phyloP scores from a whole-genome alignment of 768 basidiomycete species.

The Collybia sordida region DNA sequence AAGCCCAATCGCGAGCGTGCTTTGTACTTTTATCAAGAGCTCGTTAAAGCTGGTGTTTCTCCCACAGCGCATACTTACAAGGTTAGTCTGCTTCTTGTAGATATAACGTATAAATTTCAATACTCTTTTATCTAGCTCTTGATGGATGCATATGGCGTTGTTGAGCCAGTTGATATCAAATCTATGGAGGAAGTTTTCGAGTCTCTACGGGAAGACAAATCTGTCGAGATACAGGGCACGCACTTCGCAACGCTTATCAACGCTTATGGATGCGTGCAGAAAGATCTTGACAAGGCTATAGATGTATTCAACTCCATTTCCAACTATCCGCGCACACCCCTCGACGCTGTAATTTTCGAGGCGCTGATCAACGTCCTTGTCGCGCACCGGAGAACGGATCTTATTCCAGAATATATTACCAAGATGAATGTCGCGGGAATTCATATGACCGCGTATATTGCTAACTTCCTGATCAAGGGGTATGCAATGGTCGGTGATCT shows the following conservation, averaged over 20 bases:
- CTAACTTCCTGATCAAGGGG: constrained; percentile 80
- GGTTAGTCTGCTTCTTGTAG: constrained; percentile 37
- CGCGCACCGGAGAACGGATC: constrained; percentile 73
- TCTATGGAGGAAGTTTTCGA: constrained; percentile 74
- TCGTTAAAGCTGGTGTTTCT: constrained; percentile 56
- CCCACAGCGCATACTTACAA: constrained; percentile 96
- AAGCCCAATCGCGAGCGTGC: constrained; percentile 82
- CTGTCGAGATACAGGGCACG: constrained; percentile 42
- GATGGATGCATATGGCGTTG: constrained; percentile 83
- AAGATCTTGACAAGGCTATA: constrained; percentile 77
- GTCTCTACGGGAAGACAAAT: constrained; percentile 45
- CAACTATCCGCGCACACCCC: constrained; percentile 49
- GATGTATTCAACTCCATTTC: constrained; percentile 75
- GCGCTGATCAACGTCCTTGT: constrained; percentile 86
- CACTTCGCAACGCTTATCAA: constrained; percentile 85
- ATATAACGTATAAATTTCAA: constrained; percentile 7
- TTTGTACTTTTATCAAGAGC: constrained; percentile 69
- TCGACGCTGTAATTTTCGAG: constrained; percentile 88
- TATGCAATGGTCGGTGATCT: constrained; percentile 69
- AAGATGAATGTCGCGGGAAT: constrained; percentile 64
- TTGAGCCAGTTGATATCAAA: constrained; percentile 76
- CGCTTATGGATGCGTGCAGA: constrained; percentile 78
- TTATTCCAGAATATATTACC: constrained; percentile 65
- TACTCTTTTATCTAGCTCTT: constrained; percentile 55
- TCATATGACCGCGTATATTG: constrained; percentile 94